These are phyloP conservation scores for Ceratocystis alfenasii DNA, from an alignment of 2,329 filamentous ascomycete species.

Conservation along the genomic window DNA sequence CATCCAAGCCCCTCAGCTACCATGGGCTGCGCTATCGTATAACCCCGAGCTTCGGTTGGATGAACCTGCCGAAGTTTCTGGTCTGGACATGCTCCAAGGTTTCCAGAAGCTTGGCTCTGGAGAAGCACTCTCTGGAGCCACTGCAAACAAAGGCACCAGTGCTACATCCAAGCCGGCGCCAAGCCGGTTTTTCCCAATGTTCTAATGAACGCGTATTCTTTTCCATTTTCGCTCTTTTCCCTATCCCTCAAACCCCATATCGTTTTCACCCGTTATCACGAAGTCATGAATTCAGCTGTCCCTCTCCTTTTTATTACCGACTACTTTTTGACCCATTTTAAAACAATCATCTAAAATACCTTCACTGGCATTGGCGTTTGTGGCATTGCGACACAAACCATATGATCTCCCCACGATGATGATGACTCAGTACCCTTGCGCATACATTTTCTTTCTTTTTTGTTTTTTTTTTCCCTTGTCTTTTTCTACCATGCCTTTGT, in stretches of 20 bases:
- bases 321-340: slow-evolving; percentile 19
- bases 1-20: slow-evolving; percentile 31
- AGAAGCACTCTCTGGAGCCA: slow-evolving; percentile 30
- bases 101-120: slow-evolving; percentile 58
- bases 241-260: slow-evolving; percentile 24
- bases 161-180: slow-evolving; percentile 30
- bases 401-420: slow-evolving; percentile 18
- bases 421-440: slow-evolving; percentile 10
- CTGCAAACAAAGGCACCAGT: slow-evolving; percentile 26
- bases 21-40: slow-evolving; percentile 31
- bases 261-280: slow-evolving; percentile 31
- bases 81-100: slow-evolving; percentile 60
- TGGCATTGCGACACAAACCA: slow-evolving; percentile 8
- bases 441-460: background rate
- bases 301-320: slow-evolving; percentile 20
- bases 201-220: slow-evolving; percentile 2
- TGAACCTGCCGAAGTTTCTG: slow-evolving; percentile 40
- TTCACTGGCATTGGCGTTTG: slow-evolving; percentile 13
- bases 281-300: slow-evolving; percentile 17
- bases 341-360: slow-evolving; percentile 18
- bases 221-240: slow-evolving; percentile 8
- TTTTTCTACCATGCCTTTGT: background rate
- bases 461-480: background rate
- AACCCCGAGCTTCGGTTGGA: slow-evolving; percentile 33
- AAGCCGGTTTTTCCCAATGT: slow-evolving; percentile 19